These are phyloP conservation scores for Leishmania braziliensis DNA, from an alignment of 208 protist species.

Conservation along the genomic window DNA sequence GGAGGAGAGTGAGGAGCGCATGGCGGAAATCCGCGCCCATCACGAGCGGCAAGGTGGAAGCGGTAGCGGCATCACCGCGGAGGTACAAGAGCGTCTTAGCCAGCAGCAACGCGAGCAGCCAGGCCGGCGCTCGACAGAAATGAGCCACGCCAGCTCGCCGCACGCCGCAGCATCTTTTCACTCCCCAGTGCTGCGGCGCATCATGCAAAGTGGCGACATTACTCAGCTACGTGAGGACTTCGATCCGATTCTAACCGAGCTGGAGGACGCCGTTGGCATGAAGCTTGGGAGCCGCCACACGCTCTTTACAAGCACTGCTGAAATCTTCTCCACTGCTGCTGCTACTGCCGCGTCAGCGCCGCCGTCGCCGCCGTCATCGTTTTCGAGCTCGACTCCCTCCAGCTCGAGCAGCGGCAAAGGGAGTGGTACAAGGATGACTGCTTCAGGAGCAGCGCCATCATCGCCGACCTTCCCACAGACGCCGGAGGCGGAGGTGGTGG, in stretches of 20 bases:
- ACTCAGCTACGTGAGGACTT: slow-evolving; percentile 79
- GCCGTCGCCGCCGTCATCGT: not conserved
- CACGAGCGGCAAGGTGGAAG: slow-evolving; percentile 11
- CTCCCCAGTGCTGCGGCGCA: slow-evolving; percentile 1
- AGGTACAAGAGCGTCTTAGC: slow-evolving; percentile 7
- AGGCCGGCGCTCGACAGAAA: not conserved
- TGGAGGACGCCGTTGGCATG: slow-evolving; percentile 84
- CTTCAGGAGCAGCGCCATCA: not conserved
- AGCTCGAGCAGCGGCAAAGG: not conserved
- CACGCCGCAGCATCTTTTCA: slow-evolving; percentile 10
- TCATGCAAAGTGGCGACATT: slow-evolving; percentile 82
- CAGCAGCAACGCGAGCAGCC: slow-evolving; percentile 8
- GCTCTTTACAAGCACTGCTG: slow-evolving; percentile 76
- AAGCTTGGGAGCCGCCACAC: slow-evolving; percentile 84
- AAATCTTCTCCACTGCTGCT: slow-evolving; percentile 41
- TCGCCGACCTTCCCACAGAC: not conserved
- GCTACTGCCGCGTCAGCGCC: not conserved
- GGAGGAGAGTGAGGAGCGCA: slow-evolving; percentile 58
- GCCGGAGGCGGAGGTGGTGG: slow-evolving; percentile 19
- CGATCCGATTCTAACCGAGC: slow-evolving; percentile 71
- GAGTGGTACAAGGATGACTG: not conserved
- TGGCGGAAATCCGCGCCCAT: slow-evolving; percentile 39
- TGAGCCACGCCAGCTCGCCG: not conserved
- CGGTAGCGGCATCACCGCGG: slow-evolving; percentile 11
- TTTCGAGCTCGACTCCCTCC: not conserved